Conservation (phyloP, 139 green algal genomes). For the Nannochloris sp. region DNA sequence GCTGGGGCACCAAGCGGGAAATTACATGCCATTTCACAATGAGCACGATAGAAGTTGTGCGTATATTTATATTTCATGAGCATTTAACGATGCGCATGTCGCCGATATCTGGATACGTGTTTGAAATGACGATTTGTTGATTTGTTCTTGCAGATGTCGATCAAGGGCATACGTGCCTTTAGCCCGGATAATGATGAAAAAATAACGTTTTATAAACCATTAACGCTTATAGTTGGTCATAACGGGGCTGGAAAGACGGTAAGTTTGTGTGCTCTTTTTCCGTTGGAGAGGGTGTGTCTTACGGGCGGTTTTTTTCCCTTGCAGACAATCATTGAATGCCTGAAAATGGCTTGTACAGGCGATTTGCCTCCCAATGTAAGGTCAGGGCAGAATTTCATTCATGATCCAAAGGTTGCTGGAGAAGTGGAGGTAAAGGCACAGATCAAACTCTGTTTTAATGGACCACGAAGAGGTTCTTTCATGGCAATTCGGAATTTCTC, state of each 20-base stretch:
- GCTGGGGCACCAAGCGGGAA: neutral
- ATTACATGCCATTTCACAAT: neutral
- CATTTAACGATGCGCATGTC: too few relatives aligned
- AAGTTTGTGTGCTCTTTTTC: slow-evolving; percentile 5
- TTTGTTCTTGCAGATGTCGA: slow-evolving; percentile 56
- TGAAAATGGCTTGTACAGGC: slow-evolving; percentile 89
- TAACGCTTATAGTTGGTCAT: slow-evolving; percentile 93
- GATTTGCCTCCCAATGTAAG: slow-evolving; percentile 87
- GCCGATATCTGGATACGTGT: too few relatives aligned
- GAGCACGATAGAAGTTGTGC: slow-evolving; percentile 1
- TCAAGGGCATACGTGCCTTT: slow-evolving; percentile 95
- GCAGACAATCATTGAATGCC: slow-evolving; percentile 99
- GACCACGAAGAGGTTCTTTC: slow-evolving; percentile 46
- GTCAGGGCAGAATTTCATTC: slow-evolving; percentile 82
- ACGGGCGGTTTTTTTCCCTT: neutral
- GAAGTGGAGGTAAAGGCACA: slow-evolving; percentile 92
- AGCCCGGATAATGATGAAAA: slow-evolving; percentile 74
- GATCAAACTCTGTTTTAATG: slow-evolving; percentile 89
- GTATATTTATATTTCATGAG: neutral
- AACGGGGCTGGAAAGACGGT: slow-evolving; percentile 98
- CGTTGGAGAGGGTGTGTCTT: neutral
- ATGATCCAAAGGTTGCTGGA: slow-evolving; percentile 83
- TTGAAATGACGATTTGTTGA: neutral
- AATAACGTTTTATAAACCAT: slow-evolving; percentile 89
- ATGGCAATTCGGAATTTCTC: slow-evolving; percentile 79